Evolutionary conservation across 306 rosid genomes (phyloP).

Genomic region (Cicer yamashitae): DNA sequence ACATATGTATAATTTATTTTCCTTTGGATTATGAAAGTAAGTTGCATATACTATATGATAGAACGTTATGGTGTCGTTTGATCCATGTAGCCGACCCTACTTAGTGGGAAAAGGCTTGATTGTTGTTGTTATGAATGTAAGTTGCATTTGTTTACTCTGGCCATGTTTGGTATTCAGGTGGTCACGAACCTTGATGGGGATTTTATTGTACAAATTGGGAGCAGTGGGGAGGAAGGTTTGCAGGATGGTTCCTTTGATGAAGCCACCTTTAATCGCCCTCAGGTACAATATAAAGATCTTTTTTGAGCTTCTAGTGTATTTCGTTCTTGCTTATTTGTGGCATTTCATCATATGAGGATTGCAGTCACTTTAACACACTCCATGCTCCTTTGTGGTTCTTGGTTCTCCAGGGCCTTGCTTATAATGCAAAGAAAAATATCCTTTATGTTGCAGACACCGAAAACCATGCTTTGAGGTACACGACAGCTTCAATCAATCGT

Average conservation of each 20-base stretch:
- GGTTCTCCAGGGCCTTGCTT: constrained; percentile 83
- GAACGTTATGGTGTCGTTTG: too few relatives aligned
- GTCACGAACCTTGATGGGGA: constrained; percentile 85
- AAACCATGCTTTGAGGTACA: constrained; percentile 95
- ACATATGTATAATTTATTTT: background rate
- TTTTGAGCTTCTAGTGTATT: constrained; percentile 35
- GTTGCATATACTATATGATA: constrained; percentile 4
- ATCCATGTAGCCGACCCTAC: too few relatives aligned
- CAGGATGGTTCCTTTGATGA: constrained; percentile 87
- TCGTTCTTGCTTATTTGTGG: constrained; percentile 35
- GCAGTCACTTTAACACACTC: constrained; percentile 26
- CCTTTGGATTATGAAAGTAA: constrained; percentile 26
- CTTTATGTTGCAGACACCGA: constrained; percentile 96
- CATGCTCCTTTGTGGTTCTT: constrained; percentile 35
- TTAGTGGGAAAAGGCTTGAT: too few relatives aligned
- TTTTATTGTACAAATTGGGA: constrained; percentile 84
- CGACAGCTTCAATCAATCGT: constrained; percentile 36
- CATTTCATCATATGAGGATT: constrained; percentile 33
- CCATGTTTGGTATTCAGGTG: constrained; percentile 67
- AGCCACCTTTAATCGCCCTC: constrained; percentile 90
- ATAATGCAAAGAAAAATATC: constrained; percentile 81
- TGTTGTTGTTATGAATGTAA: constrained; percentile 4
- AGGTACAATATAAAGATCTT: constrained; percentile 54
- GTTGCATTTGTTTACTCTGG: constrained; percentile 35
- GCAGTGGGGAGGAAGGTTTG: constrained; percentile 92